phyloP scores from a whole-genome alignment of 2,329 filamentous ascomycete genomes.

The Leptoxyphium fumago region DNA sequence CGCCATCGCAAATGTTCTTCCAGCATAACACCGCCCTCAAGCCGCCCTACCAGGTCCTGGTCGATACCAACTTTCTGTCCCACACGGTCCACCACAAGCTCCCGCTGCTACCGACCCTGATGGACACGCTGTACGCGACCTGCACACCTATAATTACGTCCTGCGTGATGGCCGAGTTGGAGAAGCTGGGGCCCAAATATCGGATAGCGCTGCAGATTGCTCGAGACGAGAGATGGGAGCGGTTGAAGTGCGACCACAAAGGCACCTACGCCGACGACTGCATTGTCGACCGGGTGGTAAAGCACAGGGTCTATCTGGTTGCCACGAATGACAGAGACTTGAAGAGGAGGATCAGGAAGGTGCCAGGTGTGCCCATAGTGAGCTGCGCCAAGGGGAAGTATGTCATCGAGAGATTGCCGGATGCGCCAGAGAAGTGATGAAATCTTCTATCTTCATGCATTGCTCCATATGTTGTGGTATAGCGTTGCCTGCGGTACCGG shows the following conservation, averaged over 20 bases:
- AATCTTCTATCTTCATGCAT: no score
- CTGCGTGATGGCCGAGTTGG: slow-evolving; percentile 71
- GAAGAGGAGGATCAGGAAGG: slow-evolving; percentile 71
- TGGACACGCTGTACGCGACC: slow-evolving; percentile 88
- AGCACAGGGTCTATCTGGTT: slow-evolving; percentile 33
- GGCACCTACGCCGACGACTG: slow-evolving; percentile 82
- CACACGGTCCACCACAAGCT: slow-evolving; percentile 88
- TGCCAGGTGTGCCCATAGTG: slow-evolving; percentile 62
- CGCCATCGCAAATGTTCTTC: slow-evolving; percentile 57
- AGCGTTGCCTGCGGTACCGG: no score
- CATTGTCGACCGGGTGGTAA: slow-evolving; percentile 32
- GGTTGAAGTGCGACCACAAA: slow-evolving; percentile 80
- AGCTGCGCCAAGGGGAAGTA: slow-evolving; percentile 82
- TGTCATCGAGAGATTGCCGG: slow-evolving; percentile 79
- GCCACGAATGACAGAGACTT: slow-evolving; percentile 57
- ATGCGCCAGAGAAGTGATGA: slow-evolving; percentile 43
- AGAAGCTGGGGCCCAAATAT: slow-evolving; percentile 82
- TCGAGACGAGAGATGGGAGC: slow-evolving; percentile 74
- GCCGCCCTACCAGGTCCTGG: slow-evolving; percentile 65
- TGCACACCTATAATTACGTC: slow-evolving; percentile 77
- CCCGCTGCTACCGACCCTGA: slow-evolving; percentile 72
- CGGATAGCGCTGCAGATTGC: slow-evolving; percentile 74
- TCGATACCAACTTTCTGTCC: slow-evolving; percentile 83
- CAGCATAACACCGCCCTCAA: slow-evolving; percentile 74
- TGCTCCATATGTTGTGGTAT: no score